Evolutionary conservation across 805 yeast species (phyloP).

Genomic region (Candida montana): DNA sequence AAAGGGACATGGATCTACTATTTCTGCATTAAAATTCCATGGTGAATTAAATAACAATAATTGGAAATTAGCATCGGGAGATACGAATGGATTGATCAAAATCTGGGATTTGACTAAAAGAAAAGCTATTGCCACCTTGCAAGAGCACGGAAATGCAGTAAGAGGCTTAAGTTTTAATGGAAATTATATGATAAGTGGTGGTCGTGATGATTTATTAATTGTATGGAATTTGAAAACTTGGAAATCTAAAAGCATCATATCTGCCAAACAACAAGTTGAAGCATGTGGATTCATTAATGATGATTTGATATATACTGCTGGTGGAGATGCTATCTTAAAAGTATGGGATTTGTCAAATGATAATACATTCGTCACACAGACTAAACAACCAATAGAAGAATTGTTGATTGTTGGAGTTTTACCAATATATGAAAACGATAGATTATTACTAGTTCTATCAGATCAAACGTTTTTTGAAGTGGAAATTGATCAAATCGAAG

Average conservation of each 20-base stretch:
- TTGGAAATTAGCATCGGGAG: slow-evolving; percentile 80
- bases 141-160: slow-evolving; percentile 80
- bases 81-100: slow-evolving; percentile 49
- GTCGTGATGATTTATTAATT: slow-evolving; percentile 77
- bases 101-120: slow-evolving; percentile 68
- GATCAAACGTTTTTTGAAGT: slow-evolving; percentile 76
- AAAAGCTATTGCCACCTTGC: slow-evolving; percentile 55
- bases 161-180: slow-evolving; percentile 71
- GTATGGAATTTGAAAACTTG: slow-evolving; percentile 50
- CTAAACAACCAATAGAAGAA: slow-evolving; percentile 61
- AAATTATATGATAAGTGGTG: slow-evolving; percentile 71
- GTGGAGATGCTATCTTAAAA: slow-evolving; percentile 64
- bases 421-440: slow-evolving; percentile 28
- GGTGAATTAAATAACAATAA: slow-evolving; percentile 63
- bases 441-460: slow-evolving; percentile 54
- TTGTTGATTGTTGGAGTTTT: slow-evolving; percentile 59
- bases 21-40: slow-evolving; percentile 68
- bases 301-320: slow-evolving; percentile 75
- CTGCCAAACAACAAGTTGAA: slow-evolving; percentile 70
- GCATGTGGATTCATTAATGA: slow-evolving; percentile 70
- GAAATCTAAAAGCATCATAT: slow-evolving; percentile 59
- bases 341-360: slow-evolving; percentile 49
- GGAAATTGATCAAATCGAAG: slow-evolving; percentile 29
- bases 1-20: slow-evolving; percentile 89
- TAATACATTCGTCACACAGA: slow-evolving; percentile 47